Evolutionary conservation across 2,329 filamentous ascomycete species (phyloP), one percentile per base, ranked within the genome.

Genomic region (Chaetomiaceae sp.): DNA sequence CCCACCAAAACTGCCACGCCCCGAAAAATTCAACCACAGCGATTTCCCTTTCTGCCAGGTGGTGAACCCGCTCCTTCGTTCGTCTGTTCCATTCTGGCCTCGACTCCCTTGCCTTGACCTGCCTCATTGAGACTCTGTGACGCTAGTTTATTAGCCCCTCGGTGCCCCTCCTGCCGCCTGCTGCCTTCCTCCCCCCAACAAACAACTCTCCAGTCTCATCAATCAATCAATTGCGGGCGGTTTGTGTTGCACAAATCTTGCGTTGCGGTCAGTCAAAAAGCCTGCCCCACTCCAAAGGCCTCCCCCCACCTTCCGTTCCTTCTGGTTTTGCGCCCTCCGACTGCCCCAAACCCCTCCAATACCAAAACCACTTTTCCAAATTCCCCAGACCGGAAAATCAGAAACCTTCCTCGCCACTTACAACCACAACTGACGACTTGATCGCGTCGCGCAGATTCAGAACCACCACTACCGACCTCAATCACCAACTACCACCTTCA

Each of bases 21-120:
- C 50, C 51, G 55, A 57, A 58, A 58, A 58, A 49, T 58, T 58
- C 53, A 57, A 58, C 44, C 48, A 46, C 47, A 42, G 42, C 44
- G 46, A 45, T 9, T 24, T 46, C 50, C 50, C 45, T 49, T 53
- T 55, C 48, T 49, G 45, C 45, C 45, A 47, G 38, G 34, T n/a
- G n/a, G n/a, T 24, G 32, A 46, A 34, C 48, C 48, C 44, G 52
- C 50, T 55, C 50, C 46, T 49, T 47, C 48, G 37, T 42, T 43
- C 45, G 33, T 44, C 43, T 42, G 45, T 41, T 49, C 22, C n/a
- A n/a, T n/a, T 49, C 38, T 42, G 41, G 37, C 46, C 48, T 48
- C 40, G 45, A 26, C 38, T 45, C 39, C 49, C 45, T 29, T 50
- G 32, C 33, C 37, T 45, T 30, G 29, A 47, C 50, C 50, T 49